Percentiles rank a stretch among this genome's conserved stretches.
Evolutionary conservation across 805 yeast species (phyloP).

Genomic region (Yamadazyma kitorensis): DNA sequence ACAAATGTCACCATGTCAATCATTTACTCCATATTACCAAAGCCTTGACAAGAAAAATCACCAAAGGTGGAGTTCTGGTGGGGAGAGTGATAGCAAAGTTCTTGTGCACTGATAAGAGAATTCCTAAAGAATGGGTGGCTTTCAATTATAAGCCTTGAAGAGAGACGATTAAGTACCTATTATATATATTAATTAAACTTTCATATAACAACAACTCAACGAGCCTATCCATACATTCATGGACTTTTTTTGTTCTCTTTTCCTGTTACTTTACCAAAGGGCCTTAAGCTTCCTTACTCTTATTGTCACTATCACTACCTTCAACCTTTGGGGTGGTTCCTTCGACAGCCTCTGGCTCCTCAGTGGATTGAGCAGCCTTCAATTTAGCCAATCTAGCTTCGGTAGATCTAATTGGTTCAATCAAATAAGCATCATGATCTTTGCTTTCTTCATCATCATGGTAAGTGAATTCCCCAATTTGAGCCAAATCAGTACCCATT

Average conservation of each 20-base stretch:
- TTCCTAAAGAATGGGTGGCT: no score
- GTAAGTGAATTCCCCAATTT: conserved; percentile 87
- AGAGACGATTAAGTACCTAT: no score
- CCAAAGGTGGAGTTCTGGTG: no score
- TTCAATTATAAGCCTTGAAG: no score
- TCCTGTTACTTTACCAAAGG: background rate
- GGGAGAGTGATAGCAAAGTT: no score
- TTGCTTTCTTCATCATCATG: conserved; percentile 44
- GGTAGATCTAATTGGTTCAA: conserved; percentile 75
- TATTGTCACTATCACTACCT: conserved; percentile 14
- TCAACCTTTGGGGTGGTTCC: conserved; percentile 16
- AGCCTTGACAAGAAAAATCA: no score
- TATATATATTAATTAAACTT: no score
- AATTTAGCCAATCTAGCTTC: conserved; percentile 37
- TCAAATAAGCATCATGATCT: conserved; percentile 46
- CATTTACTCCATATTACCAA: no score
- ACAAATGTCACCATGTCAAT: no score
- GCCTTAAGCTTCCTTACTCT: conserved; percentile 7
- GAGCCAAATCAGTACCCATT: conserved; percentile 82
- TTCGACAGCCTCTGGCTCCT: conserved; percentile 11
- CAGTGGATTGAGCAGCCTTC: conserved; percentile 21
- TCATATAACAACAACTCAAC: no score
- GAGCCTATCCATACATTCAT: no score
- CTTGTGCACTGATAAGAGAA: no score
- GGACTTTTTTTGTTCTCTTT: background rate